These are phyloP conservation scores for Diplocarpon rosae DNA, from an alignment of 2,329 filamentous ascomycete genomes.

Conservation along the genomic window DNA sequence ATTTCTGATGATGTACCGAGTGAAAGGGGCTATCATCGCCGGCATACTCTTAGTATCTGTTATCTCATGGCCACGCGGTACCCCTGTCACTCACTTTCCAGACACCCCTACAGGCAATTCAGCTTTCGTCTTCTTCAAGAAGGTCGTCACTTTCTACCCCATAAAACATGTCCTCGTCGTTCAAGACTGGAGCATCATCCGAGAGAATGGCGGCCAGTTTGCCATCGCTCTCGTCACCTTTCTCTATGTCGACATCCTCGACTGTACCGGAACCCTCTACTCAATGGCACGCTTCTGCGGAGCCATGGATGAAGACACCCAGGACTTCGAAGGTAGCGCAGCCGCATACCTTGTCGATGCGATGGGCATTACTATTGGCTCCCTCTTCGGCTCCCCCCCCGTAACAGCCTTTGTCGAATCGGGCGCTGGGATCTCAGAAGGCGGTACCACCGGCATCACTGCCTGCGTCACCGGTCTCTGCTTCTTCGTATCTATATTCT, in stretches of 20 bases:
- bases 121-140: slow-evolving; percentile 76
- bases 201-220: slow-evolving; percentile 60
- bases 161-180: slow-evolving; percentile 60
- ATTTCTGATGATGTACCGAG: slow-evolving; percentile 71
- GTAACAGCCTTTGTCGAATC: slow-evolving; percentile 83
- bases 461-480: slow-evolving; percentile 68
- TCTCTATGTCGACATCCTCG: slow-evolving; percentile 82
- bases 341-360: slow-evolving; percentile 79
- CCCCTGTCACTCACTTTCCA: slow-evolving; percentile 71
- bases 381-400: slow-evolving; percentile 65
- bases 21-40: slow-evolving; percentile 77
- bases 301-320: slow-evolving; percentile 68
- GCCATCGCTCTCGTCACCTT: slow-evolving; percentile 79
- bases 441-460: slow-evolving; percentile 75
- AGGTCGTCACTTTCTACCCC: slow-evolving; percentile 74
- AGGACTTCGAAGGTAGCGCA: slow-evolving; percentile 80
- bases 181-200: slow-evolving; percentile 60
- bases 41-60: slow-evolving; percentile 77
- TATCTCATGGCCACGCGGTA: slow-evolving; percentile 76
- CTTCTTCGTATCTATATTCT: slow-evolving; percentile 83
- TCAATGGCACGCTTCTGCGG: slow-evolving; percentile 80
- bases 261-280: slow-evolving; percentile 77
- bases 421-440: slow-evolving; percentile 83
- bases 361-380: slow-evolving; percentile 66
- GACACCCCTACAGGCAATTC: slow-evolving; percentile 57